Percentiles rank a stretch among this genome's conserved stretches.
Conservation (phyloP, 192 early-diverging fungal genomes). For the Mortierella claussenii region DNA sequence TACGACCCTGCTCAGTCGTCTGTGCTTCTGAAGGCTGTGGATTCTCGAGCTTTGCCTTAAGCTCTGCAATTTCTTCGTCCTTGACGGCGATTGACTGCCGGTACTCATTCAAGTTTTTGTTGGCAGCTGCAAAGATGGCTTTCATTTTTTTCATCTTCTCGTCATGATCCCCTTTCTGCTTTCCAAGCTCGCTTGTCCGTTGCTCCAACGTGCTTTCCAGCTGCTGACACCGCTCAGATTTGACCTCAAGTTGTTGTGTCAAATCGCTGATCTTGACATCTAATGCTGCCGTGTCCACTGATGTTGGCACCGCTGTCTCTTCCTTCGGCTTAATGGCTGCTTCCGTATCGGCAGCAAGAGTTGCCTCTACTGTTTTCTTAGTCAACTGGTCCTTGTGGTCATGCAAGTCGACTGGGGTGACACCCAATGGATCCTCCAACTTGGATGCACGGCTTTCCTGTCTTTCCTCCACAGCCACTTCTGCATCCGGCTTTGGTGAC, state of each 20-base stretch:
- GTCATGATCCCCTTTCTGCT: constrained; percentile 60
- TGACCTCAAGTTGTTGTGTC: constrained; percentile 7
- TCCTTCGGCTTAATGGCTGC: neutral
- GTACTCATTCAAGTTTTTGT: constrained; percentile 65
- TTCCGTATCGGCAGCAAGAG: neutral
- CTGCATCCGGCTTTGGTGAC: constrained; percentile 14
- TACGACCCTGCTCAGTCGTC: constrained; percentile 30
- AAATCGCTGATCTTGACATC: constrained; percentile 14
- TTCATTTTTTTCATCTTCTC: constrained; percentile 71
- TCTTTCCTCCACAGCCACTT: neutral
- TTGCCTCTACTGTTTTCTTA: neutral
- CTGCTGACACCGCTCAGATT: constrained; percentile 8
- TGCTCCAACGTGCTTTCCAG: constrained; percentile 14
- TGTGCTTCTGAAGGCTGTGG: constrained; percentile 36
- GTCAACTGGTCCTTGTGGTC: neutral
- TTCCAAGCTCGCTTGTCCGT: constrained; percentile 34
- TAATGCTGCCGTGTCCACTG: neutral
- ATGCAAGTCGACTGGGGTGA: neutral
- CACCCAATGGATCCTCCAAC: constrained; percentile 22
- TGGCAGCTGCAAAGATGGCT: constrained; percentile 67
- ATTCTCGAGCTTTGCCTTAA: constrained; percentile 49
- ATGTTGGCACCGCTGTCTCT: neutral
- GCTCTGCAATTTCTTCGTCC: constrained; percentile 54
- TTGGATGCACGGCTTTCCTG: constrained; percentile 6
- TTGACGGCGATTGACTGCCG: constrained; percentile 58